These are phyloP conservation scores for Fusarium sp. DNA, from an alignment of 2,329 filamentous ascomycete species.

Conservation along the genomic window DNA sequence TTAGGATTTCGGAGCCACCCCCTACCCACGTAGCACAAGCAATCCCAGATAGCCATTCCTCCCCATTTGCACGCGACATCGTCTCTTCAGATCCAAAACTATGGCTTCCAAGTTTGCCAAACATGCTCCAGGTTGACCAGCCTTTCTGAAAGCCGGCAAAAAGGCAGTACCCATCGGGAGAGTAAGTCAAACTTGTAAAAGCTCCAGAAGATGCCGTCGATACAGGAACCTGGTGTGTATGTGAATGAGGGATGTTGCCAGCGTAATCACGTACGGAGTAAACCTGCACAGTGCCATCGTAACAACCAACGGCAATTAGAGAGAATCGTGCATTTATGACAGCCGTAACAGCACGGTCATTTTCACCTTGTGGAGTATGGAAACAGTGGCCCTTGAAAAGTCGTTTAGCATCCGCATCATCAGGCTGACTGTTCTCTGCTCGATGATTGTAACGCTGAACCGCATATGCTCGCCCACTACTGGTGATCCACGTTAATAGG, in stretches of 20 bases:
- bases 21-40: slow-evolving; percentile 86
- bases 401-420: slow-evolving; percentile 68
- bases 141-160: slow-evolving; percentile 94
- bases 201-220: slow-evolving; percentile 76
- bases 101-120: slow-evolving; percentile 87
- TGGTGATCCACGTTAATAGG: slow-evolving; percentile 90
- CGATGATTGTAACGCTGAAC: slow-evolving; percentile 76
- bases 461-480: slow-evolving; percentile 88
- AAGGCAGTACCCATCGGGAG: slow-evolving; percentile 94
- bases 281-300: slow-evolving; percentile 83
- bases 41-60: slow-evolving; percentile 87
- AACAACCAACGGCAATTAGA: slow-evolving; percentile 87
- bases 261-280: slow-evolving; percentile 94
- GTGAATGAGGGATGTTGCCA: slow-evolving; percentile 90
- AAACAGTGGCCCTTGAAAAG: slow-evolving; percentile 94
- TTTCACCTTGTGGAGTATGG: slow-evolving; percentile 74
- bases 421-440: slow-evolving; percentile 57
- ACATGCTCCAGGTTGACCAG: slow-evolving; percentile 98
- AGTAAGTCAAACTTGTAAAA: slow-evolving; percentile 84
- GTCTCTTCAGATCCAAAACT: slow-evolving; percentile 80
- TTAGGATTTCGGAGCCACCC: slow-evolving; percentile 85
- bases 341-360: slow-evolving; percentile 75
- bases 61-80: slow-evolving; percentile 75
- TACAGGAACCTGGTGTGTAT: slow-evolving; percentile 78
- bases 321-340: slow-evolving; percentile 97